Evolutionary conservation across 2,329 filamentous ascomycete genomes (phyloP).

Genomic region (Verticillium tricorpus): DNA sequence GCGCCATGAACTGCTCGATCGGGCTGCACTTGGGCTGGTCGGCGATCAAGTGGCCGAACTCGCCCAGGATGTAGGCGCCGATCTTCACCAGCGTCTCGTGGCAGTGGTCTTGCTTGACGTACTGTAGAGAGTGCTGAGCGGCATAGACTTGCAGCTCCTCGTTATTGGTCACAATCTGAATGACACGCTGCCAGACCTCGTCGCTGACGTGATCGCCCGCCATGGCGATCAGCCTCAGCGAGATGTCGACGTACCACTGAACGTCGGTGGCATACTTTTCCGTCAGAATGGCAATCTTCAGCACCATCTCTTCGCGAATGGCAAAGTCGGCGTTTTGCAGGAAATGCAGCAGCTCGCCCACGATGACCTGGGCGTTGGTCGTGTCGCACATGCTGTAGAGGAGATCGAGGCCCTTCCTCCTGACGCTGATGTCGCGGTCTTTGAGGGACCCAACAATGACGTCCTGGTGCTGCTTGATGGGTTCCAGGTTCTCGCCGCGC

Average conservation of each 20-base stretch:
- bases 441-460: constrained; percentile 93
- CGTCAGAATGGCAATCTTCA: constrained; percentile 97
- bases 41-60: constrained; percentile 94
- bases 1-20: constrained; percentile 91
- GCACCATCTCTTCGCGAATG: constrained; percentile 97
- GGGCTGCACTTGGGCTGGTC: constrained; percentile 90
- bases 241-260: constrained; percentile 99
- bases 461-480: constrained; percentile 96
- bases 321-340: constrained; percentile 96
- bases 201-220: constrained; percentile 98
- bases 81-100: constrained; percentile 98
- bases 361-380: constrained; percentile 89
- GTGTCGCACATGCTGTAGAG: constrained; percentile 99
- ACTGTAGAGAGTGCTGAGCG: constrained; percentile 86
- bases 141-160: constrained; percentile 97
- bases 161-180: constrained; percentile 98
- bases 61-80: constrained; percentile 89
- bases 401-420: constrained; percentile 89
- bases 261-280: constrained; percentile 98
- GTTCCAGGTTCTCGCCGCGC: constrained; percentile 86
- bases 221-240: constrained; percentile 88
- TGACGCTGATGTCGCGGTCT: constrained; percentile 94
- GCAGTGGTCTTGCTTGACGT: constrained; percentile 87
- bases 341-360: constrained; percentile 89
- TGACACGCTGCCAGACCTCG: constrained; percentile 98